phyloP scores from a whole-genome alignment of 78 protist species.

The Dictyostelium intermedium region DNA sequence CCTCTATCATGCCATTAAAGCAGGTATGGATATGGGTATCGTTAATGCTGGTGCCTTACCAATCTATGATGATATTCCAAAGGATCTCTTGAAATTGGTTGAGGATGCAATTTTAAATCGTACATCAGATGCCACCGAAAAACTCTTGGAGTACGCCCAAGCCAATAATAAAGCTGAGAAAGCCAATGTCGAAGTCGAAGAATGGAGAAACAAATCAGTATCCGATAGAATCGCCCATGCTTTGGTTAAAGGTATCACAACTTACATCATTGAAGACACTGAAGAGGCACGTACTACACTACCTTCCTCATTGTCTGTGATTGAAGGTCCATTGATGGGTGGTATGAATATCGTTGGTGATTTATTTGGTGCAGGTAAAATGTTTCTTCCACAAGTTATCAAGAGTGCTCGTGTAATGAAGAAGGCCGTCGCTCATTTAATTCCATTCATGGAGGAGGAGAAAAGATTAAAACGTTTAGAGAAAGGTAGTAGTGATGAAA shows the following conservation, averaged over 20 bases:
- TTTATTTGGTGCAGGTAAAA: slow-evolving; percentile 99
- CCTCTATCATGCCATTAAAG: slow-evolving; percentile 93
- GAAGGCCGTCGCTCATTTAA: slow-evolving; percentile 96
- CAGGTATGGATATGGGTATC: slow-evolving; percentile 99
- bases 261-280: slow-evolving; percentile 91
- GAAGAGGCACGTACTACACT: slow-evolving; percentile 93
- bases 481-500: neutral
- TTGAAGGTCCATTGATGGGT: slow-evolving; percentile 96
- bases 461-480: slow-evolving; percentile 47
- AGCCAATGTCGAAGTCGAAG: slow-evolving; percentile 77
- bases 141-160: slow-evolving; percentile 77
- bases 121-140: slow-evolving; percentile 65
- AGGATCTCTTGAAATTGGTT: slow-evolving; percentile 68
- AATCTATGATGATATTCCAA: slow-evolving; percentile 92
- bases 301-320: slow-evolving; percentile 40
- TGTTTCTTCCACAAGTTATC: slow-evolving; percentile 99
- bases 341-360: slow-evolving; percentile 99
- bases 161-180: slow-evolving; percentile 22
- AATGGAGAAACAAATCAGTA: slow-evolving; percentile 93
- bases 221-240: slow-evolving; percentile 91
- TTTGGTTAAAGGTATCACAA: slow-evolving; percentile 96
- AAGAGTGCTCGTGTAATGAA: slow-evolving; percentile 99
- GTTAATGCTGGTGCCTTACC: slow-evolving; percentile 98
- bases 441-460: slow-evolving; percentile 98
- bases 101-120: slow-evolving; percentile 83